Percentiles rank a stretch among this genome's conserved stretches.
These are phyloP conservation scores for Boletus barrowsii DNA, from an alignment of 768 basidiomycete genomes.

Conservation along the genomic window DNA sequence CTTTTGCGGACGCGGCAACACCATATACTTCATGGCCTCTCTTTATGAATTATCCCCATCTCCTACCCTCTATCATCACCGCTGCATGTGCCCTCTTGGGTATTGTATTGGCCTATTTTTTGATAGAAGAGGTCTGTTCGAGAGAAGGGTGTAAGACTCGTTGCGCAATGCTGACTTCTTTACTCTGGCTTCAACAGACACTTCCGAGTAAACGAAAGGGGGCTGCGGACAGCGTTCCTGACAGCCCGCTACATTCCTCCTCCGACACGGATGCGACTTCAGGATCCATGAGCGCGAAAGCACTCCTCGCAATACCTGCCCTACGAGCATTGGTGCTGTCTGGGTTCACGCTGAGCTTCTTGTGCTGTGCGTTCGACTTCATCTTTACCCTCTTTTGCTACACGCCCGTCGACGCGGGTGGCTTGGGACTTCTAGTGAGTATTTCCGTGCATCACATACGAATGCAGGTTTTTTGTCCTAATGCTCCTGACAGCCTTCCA, in stretches of 20 bases:
- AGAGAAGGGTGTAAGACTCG: too few species aligned
- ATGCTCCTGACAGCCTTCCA: slow-evolving; percentile 36
- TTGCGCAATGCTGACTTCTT: too few species aligned
- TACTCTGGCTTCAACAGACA: too few species aligned
- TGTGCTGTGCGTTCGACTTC: slow-evolving; percentile 54
- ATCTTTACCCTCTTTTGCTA: slow-evolving; percentile 64
- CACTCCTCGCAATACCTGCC: slow-evolving; percentile 45
- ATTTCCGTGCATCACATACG: too few species aligned
- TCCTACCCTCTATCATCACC: slow-evolving; percentile 1
- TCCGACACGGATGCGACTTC: too few species aligned
- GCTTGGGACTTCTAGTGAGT: slow-evolving; percentile 50
- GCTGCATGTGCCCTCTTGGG: slow-evolving; percentile 3
- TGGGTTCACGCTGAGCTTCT: slow-evolving; percentile 47
- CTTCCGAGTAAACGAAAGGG: too few species aligned
- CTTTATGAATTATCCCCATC: slow-evolving; percentile 8
- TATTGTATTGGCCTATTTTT: neutral
- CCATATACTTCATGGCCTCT: slow-evolving; percentile 5
- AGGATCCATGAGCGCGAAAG: slow-evolving; percentile 23
- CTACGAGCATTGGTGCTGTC: slow-evolving; percentile 50
- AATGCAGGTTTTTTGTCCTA: neutral
- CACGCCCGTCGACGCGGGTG: slow-evolving; percentile 50
- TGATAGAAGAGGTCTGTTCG: slow-evolving; percentile 8
- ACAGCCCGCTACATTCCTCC: too few species aligned
- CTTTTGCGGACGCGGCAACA: slow-evolving; percentile 2
- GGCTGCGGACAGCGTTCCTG: too few species aligned